Conservation (phyloP, 306 rosid genomes). For the Ziziphus jujuba region DNA sequence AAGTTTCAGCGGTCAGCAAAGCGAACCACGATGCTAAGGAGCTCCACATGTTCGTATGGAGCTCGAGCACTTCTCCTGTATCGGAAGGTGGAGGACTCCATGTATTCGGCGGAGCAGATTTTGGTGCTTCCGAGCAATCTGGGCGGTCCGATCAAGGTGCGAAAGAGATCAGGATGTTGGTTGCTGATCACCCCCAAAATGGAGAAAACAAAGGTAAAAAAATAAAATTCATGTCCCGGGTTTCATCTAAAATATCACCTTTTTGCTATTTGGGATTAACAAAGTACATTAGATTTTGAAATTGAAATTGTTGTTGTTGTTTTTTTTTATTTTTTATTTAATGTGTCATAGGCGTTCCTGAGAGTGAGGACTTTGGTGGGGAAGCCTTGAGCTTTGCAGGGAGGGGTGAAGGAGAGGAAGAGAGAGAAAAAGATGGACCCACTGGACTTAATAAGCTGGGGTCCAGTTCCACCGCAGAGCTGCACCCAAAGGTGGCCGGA, state of each 20-base stretch:
- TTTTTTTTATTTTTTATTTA: not conserved
- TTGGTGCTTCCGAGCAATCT: conserved; percentile 67
- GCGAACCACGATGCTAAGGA: conserved; percentile 74
- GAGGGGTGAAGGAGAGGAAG: conserved; percentile 49
- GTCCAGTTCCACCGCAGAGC: conserved; percentile 75
- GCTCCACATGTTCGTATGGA: conserved; percentile 96
- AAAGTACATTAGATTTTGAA: not conserved
- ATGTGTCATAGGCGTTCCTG: conserved; percentile 36
- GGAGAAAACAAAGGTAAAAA: conserved; percentile 69
- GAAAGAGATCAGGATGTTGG: conserved; percentile 93
- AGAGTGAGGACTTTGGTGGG: conserved; percentile 44
- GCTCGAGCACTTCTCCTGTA: conserved; percentile 80
- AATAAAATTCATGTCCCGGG: not conserved
- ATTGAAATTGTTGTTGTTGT: no score
- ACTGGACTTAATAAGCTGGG: conserved; percentile 61
- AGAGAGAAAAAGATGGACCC: conserved; percentile 55
- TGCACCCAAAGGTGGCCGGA: conserved; percentile 53
- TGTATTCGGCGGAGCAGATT: conserved; percentile 65
- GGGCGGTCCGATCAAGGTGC: conserved; percentile 92
- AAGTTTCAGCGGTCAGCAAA: conserved; percentile 29
- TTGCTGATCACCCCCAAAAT: conserved; percentile 72
- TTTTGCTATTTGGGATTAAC: not conserved
- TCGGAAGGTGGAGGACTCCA: conserved; percentile 77
- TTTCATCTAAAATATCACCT: not conserved
- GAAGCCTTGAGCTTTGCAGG: conserved; percentile 60